phyloP scores from a whole-genome alignment of 164 flowering plant genomes.

The Vitis riparia region DNA sequence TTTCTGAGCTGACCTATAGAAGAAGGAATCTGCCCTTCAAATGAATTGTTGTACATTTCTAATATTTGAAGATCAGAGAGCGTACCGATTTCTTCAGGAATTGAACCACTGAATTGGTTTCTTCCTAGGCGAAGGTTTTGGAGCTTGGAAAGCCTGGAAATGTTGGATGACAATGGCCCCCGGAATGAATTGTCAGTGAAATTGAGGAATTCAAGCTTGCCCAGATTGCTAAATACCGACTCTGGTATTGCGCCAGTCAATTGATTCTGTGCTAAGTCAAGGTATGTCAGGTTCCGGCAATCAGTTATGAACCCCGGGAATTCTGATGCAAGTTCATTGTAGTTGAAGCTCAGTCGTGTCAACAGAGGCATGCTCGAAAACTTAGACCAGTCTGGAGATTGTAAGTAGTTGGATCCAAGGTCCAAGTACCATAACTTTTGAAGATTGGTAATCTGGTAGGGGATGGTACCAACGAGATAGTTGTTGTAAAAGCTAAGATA shows the following conservation, averaged over 20 bases:
- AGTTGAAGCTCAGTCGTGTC: slow-evolving; percentile 33
- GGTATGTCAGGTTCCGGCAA: slow-evolving; percentile 44
- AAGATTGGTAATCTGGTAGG: slow-evolving; percentile 40
- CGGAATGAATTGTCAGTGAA: slow-evolving; percentile 30
- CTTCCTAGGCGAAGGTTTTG: slow-evolving; percentile 26
- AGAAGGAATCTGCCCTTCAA: slow-evolving; percentile 45
- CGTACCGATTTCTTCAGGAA: slow-evolving; percentile 35
- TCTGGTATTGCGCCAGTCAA: slow-evolving; percentile 46
- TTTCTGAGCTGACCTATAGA: slow-evolving; percentile 44
- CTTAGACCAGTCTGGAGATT: slow-evolving; percentile 43
- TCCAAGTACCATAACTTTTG: slow-evolving; percentile 39
- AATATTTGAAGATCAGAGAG: slow-evolving; percentile 29
- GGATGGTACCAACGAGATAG: slow-evolving; percentile 37
- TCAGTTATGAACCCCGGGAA: slow-evolving; percentile 39
- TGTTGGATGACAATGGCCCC: slow-evolving; percentile 39
- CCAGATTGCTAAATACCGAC: slow-evolving; percentile 31
- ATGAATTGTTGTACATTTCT: slow-evolving; percentile 37
- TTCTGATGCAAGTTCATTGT: slow-evolving; percentile 23
- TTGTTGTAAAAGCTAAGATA: slow-evolving; percentile 40
- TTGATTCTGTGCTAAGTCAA: slow-evolving; percentile 44
- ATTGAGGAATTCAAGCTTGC: slow-evolving; percentile 40
- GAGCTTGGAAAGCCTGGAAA: slow-evolving; percentile 47
- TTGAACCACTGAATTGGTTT: slow-evolving; percentile 33
- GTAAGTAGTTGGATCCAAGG: slow-evolving; percentile 44
- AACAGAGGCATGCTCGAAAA: slow-evolving; percentile 34